Conservation (phyloP, 1,284 basidiomycete genomes). For the Bjerkandera adusta region DNA sequence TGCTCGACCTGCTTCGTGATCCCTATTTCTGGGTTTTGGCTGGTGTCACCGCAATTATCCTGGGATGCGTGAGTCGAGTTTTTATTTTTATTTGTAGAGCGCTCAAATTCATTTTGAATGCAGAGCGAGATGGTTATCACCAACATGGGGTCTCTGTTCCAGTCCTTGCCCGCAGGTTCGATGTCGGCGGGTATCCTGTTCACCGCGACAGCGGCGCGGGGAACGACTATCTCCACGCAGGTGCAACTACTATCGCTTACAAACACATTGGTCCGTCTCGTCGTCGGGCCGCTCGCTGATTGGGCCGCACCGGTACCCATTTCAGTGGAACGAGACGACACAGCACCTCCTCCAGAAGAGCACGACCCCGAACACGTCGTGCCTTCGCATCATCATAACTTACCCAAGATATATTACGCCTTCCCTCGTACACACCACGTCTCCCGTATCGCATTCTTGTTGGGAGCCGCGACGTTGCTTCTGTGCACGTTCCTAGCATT, state of each 20-base stretch:
- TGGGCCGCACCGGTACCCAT: constrained; percentile 55
- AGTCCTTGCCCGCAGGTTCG: constrained; percentile 48
- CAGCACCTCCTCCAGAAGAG: background rate
- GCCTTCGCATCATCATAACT: background rate
- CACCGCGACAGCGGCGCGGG: background rate
- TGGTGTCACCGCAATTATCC: constrained; percentile 44
- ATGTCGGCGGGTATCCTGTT: constrained; percentile 18
- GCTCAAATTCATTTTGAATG: constrained; percentile 1
- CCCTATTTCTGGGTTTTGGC: constrained; percentile 57
- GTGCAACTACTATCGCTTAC: constrained; percentile 67
- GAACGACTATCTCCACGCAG: constrained; percentile 41
- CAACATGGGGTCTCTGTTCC: constrained; percentile 73
- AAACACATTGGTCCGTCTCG: constrained; percentile 69
- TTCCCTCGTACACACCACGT: constrained; percentile 49
- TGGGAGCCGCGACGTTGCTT: constrained; percentile 46
- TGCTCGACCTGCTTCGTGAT: constrained; percentile 49
- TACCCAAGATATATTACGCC: constrained; percentile 21
- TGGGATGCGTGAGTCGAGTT: constrained; percentile 56
- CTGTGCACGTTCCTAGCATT: constrained; percentile 53
- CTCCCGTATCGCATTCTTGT: constrained; percentile 60
- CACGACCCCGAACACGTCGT: background rate
- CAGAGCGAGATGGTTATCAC: constrained; percentile 82
- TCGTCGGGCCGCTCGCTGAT: constrained; percentile 70
- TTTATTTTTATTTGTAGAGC: constrained; percentile 1
- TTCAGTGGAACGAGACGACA: background rate